Base-by-base conservation (phyloP, 495 filamentous ascomycete species). In the Pseudevernia furfuracea region DNA sequence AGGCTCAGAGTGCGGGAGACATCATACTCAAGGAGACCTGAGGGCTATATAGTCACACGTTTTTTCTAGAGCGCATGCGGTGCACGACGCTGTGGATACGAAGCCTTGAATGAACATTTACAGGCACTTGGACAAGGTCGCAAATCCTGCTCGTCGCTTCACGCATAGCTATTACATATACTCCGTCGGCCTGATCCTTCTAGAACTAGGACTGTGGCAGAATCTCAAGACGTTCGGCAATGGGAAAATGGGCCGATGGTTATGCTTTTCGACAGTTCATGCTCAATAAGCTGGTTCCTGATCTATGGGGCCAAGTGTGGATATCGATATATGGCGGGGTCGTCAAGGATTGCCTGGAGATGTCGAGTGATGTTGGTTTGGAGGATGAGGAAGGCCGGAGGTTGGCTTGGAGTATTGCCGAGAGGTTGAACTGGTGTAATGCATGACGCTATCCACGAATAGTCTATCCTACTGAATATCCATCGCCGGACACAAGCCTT, bases 221-320 rank as follows among this genome's bases (percentile, higher is more conserved):
- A 55, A 36, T 12, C 52, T 55, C 4, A 28, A 55, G 52, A 55
- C 52, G 1, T 55, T 34, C n/a, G 52, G 32, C 4, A 32, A 9
- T 21, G 52, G 52, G 0, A 0, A 0, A 21, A 4, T 53, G 49
- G 49, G 28, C 15, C 1, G 52, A 55, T 55, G 30, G 5, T n/a
- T 55, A 55, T 55, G 52, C 14, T 0, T 55, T 55, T 55, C 52
- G 52, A 55, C 1, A 34, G 2, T 55, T 32, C 11, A 30, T 55
- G 52, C 52, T 55, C 52, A 34, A 19, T 3, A 55, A 17, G 8
- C 30, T 55, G 30, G 52, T 55, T 10, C 52, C 52, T 34, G 52
- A 55, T 15, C 30, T 55, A 19, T 55, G 52, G 52, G 52, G 52
- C 30, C 52, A 55, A n/a, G n/a, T n/a, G 30, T 55, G 52, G 21